phyloP scores from a whole-genome alignment of 257 asterid genomes.

The Anisodus tanguticus region DNA sequence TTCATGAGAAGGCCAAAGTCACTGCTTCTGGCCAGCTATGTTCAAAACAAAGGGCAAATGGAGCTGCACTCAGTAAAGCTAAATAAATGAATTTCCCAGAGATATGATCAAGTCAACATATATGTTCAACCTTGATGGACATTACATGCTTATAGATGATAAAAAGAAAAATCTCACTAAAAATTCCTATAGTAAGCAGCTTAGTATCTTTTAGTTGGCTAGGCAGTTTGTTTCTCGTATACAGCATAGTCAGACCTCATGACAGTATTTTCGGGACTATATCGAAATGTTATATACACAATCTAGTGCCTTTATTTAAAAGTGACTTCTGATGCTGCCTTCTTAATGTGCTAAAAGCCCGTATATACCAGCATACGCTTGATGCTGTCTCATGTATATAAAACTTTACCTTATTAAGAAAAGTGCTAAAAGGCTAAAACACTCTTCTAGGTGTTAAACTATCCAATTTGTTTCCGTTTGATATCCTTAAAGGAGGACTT shows the following conservation, averaged over 20 bases:
- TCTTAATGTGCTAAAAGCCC: background rate
- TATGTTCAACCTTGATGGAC: background rate
- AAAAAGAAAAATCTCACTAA: background rate
- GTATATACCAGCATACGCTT: background rate
- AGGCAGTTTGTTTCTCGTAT: background rate
- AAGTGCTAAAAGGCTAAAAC: background rate
- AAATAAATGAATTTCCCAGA: background rate
- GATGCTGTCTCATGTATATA: background rate
- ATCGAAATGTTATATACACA: background rate
- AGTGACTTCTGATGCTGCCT: background rate
- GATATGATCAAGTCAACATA: background rate
- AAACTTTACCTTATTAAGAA: background rate
- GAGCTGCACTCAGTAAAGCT: background rate
- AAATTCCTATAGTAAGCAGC: background rate
- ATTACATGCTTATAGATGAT: constrained; percentile 24
- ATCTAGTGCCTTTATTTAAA: background rate
- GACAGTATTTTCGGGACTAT: background rate
- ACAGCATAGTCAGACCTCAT: background rate
- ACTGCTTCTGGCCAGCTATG: constrained; percentile 12
- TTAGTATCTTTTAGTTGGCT: background rate
- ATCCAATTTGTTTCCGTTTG: background rate
- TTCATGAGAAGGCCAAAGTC: constrained; percentile 15
- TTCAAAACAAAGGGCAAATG: background rate
- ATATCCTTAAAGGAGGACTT: background rate
- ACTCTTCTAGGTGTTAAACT: background rate